phyloP scores from a whole-genome alignment of 768 basidiomycete species.

The Lentinula detonsa region DNA sequence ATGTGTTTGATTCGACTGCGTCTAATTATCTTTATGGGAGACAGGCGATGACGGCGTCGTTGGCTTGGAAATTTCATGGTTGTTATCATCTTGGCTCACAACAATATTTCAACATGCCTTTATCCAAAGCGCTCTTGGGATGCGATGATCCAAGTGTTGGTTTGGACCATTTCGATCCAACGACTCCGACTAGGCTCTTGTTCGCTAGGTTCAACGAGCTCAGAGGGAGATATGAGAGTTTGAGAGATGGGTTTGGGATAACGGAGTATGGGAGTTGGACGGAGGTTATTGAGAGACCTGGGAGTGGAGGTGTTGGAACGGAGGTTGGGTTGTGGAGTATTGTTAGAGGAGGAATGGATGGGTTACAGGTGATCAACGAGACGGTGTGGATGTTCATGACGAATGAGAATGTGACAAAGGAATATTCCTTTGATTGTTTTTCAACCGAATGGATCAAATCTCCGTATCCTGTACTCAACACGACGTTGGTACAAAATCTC shows the following conservation, averaged over 20 bases:
- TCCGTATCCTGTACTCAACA: constrained; percentile 45
- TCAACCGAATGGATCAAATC: constrained; percentile 66
- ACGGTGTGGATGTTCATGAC: constrained; percentile 83
- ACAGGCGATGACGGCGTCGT: constrained; percentile 83
- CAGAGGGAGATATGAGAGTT: constrained; percentile 63
- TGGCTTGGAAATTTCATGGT: constrained; percentile 90
- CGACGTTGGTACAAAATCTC: constrained; percentile 55
- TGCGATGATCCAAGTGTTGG: constrained; percentile 91
- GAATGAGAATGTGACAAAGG: constrained; percentile 73
- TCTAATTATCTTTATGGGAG: constrained; percentile 92
- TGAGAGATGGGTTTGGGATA: constrained; percentile 82
- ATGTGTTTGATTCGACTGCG: constrained; percentile 82
- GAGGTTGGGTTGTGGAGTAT: constrained; percentile 89
- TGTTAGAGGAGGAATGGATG: constrained; percentile 55
- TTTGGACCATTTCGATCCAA: constrained; percentile 93
- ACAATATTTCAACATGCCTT: constrained; percentile 92
- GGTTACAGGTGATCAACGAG: constrained; percentile 46
- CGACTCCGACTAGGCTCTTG: constrained; percentile 67
- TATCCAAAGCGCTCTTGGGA: constrained; percentile 72
- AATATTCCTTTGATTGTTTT: constrained; percentile 60
- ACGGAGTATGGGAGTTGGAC: constrained; percentile 87
- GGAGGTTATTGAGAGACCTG: constrained; percentile 67
- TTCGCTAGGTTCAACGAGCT: constrained; percentile 70
- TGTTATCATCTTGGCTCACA: constrained; percentile 87
- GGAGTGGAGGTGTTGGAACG: constrained; percentile 74